Evolutionary conservation across 1,284 basidiomycete species (phyloP), one percentile per base, ranked within the genome.

Genomic region (Sporisorium sorghi): DNA sequence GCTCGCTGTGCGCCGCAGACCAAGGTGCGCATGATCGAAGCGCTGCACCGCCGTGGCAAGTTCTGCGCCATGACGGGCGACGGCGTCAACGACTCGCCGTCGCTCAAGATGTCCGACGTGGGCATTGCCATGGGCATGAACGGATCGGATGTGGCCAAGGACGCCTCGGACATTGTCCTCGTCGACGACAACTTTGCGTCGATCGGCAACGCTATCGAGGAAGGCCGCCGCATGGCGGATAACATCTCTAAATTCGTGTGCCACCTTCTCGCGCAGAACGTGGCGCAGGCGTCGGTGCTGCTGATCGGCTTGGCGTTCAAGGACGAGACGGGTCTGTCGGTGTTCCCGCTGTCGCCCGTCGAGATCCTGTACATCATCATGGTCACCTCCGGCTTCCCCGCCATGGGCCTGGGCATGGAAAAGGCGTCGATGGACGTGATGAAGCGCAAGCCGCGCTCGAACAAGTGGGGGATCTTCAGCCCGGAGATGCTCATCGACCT

Each of bases 181-280:
- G 88, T 89, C 32, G 89, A 91, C 79, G 90, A 91, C 85, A 91
- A 91, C 85, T 91, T 91, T 81, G 88, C 89, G 42, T 89, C 89
- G 23, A 91, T 91, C 76, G 88, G 88, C 21, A 87, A 88, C 59
- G 90, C 90, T 11, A 88, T 91, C 73, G 86, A 88, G 64, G 90
- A 91, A 79, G 90, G 90, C 24, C 88, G 90, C 54, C 86, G 86
- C 46, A 77, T 88, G 56, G 87, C 87, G 63, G 85, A 80, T 68
- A 85, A 85, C 70, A 85, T 85, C 54, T 64, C 71, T 23, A 81
- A 83, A 49, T 86, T 86, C 42, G 21, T 86, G 89, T 24, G 86
- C 51, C 83, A 84, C 55, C 58, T 84, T 44, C 67, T 84, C 5
- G 75, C 81, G 1, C 83, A 84, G 54, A 84, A 84, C 53, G 77